Conservation (phyloP, 495 filamentous ascomycete species). For the Darksidea phi region DNA sequence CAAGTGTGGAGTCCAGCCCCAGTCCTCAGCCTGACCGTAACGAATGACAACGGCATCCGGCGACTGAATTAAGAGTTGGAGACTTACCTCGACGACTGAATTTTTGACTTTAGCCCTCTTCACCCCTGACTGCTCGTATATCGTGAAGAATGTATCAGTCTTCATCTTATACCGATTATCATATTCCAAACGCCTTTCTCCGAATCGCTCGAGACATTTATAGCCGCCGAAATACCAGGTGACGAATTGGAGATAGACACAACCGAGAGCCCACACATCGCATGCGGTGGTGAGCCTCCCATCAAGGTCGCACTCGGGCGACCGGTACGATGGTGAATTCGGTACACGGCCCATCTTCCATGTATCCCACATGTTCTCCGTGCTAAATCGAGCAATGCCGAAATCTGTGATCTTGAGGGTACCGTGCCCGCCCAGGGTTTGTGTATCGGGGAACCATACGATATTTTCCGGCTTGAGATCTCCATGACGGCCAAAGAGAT, state of each 20-base stretch:
- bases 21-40: no score
- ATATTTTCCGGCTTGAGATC: constrained; percentile 11
- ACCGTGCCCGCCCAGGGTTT: background rate
- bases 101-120: background rate
- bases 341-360: background rate
- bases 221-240: background rate
- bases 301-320: background rate
- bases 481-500: background rate
- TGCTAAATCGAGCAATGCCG: constrained; percentile 3
- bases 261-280: background rate
- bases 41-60: no score
- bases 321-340: background rate
- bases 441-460: background rate
- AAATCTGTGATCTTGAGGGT: constrained; percentile 17
- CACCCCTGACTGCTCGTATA: no score
- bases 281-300: background rate
- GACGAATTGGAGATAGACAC: background rate
- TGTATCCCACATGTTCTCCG: background rate
- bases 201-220: no score
- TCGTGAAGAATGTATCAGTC: no score
- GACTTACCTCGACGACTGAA: background rate
- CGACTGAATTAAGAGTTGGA: background rate
- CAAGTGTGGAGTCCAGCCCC: no score
- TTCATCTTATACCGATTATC: no score
- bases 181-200: no score